Evolutionary conservation across 202 grass and related monocot species (phyloP).

Genomic region (Sporobolus alterniflorus): DNA sequence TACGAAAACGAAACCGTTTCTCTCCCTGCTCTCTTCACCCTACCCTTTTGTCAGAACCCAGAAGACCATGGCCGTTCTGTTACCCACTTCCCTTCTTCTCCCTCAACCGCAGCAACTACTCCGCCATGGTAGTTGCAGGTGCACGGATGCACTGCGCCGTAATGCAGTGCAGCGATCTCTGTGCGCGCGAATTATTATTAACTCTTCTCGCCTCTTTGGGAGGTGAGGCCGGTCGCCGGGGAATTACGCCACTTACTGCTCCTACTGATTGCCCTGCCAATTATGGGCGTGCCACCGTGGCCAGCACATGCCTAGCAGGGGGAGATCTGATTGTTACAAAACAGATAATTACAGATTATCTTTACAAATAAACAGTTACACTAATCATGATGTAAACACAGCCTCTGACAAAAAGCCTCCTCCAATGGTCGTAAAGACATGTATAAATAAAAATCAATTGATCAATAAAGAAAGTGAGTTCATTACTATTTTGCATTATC

Average conservation of each 20-base stretch:
- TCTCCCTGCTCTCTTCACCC: background rate
- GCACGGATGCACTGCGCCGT: too few species aligned
- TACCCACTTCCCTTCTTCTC: background rate
- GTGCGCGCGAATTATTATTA: background rate
- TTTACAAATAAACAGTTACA: too few species aligned
- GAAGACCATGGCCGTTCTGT: background rate
- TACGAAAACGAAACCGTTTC: background rate
- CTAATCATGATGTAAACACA: too few species aligned
- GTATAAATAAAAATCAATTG: too few species aligned
- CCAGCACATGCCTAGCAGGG: background rate
- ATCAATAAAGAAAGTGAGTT: too few species aligned
- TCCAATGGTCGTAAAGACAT: too few species aligned
- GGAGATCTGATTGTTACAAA: too few species aligned
- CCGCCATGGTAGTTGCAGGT: background rate
- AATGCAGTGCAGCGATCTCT: background rate
- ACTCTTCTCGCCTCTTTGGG: background rate
- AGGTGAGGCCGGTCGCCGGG: background rate
- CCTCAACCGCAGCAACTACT: background rate
- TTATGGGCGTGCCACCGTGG: background rate
- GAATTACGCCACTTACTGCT: background rate
- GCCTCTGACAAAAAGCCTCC: too few species aligned
- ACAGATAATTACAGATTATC: too few species aligned
- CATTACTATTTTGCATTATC: too few species aligned
- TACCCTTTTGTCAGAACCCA: background rate
- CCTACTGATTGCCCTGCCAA: background rate